Conservation (phyloP, 2,329 filamentous ascomycete genomes). For the Huntiella abstrusa region DNA sequence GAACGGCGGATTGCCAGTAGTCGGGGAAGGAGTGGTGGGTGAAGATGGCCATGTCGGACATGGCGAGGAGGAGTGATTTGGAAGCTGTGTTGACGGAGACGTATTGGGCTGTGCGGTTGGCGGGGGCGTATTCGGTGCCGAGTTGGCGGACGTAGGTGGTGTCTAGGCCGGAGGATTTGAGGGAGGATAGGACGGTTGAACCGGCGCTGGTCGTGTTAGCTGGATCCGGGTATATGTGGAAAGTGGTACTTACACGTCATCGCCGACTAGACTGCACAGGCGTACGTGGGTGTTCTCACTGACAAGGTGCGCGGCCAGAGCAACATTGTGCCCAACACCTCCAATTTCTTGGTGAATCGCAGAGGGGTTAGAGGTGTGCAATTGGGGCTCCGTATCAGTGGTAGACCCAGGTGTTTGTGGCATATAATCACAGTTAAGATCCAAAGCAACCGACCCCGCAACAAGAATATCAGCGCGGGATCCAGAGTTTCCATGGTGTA, state of each 20-base stretch:
- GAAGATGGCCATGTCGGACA: conserved; percentile 89
- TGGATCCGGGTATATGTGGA: background rate
- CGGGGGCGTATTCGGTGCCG: conserved; percentile 26
- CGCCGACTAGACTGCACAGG: conserved; percentile 63
- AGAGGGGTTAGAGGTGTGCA: conserved; percentile 74
- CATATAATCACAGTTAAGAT: conserved; percentile 64
- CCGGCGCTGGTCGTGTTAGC: conserved; percentile 38
- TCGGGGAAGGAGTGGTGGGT: conserved; percentile 32
- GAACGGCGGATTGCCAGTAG: conserved; percentile 42
- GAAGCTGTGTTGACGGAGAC: conserved; percentile 70
- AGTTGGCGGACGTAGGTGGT: conserved; percentile 43
- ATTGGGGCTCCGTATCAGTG: conserved; percentile 24
- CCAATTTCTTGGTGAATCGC: conserved; percentile 67
- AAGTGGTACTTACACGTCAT: conserved; percentile 42
- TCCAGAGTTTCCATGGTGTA: conserved; percentile 11
- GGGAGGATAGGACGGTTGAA: conserved; percentile 46
- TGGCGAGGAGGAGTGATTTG: conserved; percentile 73
- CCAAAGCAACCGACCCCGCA: conserved; percentile 75
- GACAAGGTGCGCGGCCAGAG: conserved; percentile 56
- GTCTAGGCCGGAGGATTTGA: conserved; percentile 46
- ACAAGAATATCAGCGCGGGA: conserved; percentile 50
- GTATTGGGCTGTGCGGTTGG: conserved; percentile 68
- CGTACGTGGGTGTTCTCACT: conserved; percentile 42
- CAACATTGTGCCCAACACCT: conserved; percentile 84
- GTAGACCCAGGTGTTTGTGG: conserved; percentile 5